phyloP scores from a whole-genome alignment of 2,329 filamentous ascomycete genomes.

The Tolypocladium sp. region DNA sequence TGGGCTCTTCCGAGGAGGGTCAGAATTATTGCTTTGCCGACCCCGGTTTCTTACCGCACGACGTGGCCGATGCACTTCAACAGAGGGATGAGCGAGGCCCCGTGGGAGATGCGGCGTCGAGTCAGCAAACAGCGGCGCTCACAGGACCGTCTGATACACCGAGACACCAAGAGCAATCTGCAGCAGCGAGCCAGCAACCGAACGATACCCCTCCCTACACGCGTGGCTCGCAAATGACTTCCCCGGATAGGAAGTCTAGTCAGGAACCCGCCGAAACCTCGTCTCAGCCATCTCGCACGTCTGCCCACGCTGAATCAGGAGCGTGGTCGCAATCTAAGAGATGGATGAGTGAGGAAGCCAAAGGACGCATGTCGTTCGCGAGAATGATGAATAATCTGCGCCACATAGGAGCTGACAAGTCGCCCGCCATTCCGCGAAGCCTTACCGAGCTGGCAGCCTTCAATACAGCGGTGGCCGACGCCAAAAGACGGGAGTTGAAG shows the following conservation, averaged over 20 bases:
- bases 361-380: slow-evolving; percentile 23
- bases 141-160: background rate
- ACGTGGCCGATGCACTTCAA: background rate
- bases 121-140: background rate
- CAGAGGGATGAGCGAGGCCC: background rate
- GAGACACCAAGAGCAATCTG: background rate
- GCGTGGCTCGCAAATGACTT: background rate
- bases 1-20: too few species aligned
- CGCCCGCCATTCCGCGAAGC: slow-evolving; percentile 26
- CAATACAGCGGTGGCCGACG: slow-evolving; percentile 18
- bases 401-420: slow-evolving; percentile 24
- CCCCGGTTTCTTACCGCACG: too few species aligned
- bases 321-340: slow-evolving; percentile 28
- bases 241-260: background rate
- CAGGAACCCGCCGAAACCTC: background rate
- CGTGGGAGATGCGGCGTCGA: background rate
- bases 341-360: slow-evolving; percentile 26
- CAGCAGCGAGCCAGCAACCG: background rate
- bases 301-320: slow-evolving; percentile 10
- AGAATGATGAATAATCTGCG: slow-evolving; percentile 25
- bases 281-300: background rate
- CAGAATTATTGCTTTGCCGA: background rate
- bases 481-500: slow-evolving; percentile 13
- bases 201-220: background rate
- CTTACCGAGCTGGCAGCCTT: slow-evolving; percentile 24